These are phyloP conservation scores for Eimeria sp. DNA, from an alignment of 169 alveolate genomes.

Conservation along the genomic window DNA sequence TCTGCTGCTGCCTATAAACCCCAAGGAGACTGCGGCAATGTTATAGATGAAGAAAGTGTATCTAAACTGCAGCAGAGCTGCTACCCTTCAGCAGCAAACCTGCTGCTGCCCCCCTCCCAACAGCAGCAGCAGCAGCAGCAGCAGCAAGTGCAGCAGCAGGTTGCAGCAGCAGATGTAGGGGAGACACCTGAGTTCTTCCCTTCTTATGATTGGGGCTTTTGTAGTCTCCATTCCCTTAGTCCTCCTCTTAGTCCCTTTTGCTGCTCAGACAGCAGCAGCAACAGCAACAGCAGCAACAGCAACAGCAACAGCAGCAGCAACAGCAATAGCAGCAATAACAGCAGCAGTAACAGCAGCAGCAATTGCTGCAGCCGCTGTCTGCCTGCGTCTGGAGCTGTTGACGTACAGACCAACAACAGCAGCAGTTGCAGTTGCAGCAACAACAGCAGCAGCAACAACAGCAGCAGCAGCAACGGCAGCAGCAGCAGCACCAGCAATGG, in stretches of 20 bases:
- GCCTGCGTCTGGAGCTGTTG: neutral
- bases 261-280: neutral
- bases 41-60: neutral
- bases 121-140: neutral
- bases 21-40: neutral
- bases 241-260: neutral
- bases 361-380: neutral
- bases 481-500: neutral
- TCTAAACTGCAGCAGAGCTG: too few relatives aligned
- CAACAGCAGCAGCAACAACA: neutral
- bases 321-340: neutral
- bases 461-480: neutral
- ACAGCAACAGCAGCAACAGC: conserved; percentile 17
- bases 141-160: conserved; percentile 8
- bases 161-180: neutral
- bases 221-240: conserved; percentile 16
- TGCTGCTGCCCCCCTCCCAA: neutral
- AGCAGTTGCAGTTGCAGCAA: neutral
- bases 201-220: conserved; percentile 27
- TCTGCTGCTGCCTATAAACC: neutral
- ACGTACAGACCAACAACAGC: neutral
- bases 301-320: neutral
- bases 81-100: neutral
- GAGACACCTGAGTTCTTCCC: neutral
- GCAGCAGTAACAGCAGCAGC: conserved; percentile 10